These are phyloP conservation scores for Aristolochia fimbriata DNA, from an alignment of 164 flowering plant genomes.

Conservation along the genomic window DNA sequence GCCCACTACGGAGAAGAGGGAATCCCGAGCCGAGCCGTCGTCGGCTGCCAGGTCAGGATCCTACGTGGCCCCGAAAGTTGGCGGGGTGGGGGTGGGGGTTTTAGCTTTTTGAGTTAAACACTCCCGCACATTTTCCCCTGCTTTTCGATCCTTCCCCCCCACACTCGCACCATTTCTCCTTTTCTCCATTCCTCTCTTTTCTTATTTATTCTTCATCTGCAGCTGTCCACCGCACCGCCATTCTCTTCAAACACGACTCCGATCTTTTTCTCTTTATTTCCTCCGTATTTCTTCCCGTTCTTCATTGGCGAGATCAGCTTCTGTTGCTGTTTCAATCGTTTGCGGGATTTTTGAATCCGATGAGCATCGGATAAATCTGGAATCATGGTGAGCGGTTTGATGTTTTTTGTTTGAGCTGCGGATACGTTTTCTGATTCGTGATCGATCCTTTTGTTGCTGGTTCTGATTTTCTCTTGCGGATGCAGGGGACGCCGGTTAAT, in stretches of 20 bases:
- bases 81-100: slow-evolving; percentile 22
- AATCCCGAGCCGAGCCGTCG: too few species aligned
- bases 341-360: slow-evolving; percentile 12
- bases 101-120: slow-evolving; percentile 37
- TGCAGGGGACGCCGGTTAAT: slow-evolving; percentile 71
- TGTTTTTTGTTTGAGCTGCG: slow-evolving; percentile 10
- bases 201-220: slow-evolving; percentile 12
- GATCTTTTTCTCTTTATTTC: not conserved
- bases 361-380: slow-evolving; percentile 21
- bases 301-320: not conserved
- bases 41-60: slow-evolving; percentile 41
- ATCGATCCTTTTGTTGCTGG: not conserved
- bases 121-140: slow-evolving; percentile 16
- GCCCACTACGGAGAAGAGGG: too few species aligned
- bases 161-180: slow-evolving; percentile 9
- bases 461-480: slow-evolving; percentile 10
- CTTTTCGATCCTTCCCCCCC: slow-evolving; percentile 26
- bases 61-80: slow-evolving; percentile 30
- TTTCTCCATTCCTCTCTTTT: slow-evolving; percentile 6
- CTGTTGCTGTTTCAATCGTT: not conserved
- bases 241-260: slow-evolving; percentile 9
- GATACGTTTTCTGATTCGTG: slow-evolving; percentile 1
- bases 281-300: slow-evolving; percentile 3
- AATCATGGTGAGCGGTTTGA: slow-evolving; percentile 1
- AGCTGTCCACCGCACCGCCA: slow-evolving; percentile 18